Percentiles rank a stretch among this genome's conserved stretches.
phyloP scores from a whole-genome alignment of 2,329 filamentous ascomycete genomes.

The Fusarium armeniacum region DNA sequence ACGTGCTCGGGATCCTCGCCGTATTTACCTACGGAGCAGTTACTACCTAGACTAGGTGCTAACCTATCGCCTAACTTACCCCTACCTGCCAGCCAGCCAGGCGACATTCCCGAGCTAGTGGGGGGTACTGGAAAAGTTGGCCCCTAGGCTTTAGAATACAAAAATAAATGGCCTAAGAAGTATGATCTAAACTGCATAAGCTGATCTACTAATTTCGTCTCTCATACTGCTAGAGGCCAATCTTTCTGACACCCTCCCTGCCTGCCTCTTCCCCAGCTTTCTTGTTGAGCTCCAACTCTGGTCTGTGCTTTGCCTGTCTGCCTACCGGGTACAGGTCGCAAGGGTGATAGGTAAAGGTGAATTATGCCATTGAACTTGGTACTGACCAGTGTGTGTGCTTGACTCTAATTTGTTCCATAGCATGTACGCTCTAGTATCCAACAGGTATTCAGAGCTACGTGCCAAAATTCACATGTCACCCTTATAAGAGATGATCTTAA shows the following conservation, averaged over 20 bases:
- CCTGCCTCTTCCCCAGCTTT: constrained; percentile 30
- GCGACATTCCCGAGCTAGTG: not conserved
- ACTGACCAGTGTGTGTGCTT: no score
- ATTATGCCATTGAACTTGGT: no score
- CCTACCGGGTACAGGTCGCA: no score
- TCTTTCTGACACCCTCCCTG: not conserved
- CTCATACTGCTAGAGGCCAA: not conserved
- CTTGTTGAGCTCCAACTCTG: not conserved
- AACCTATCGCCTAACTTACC: not conserved
- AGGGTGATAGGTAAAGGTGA: no score
- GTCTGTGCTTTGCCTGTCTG: constrained; percentile 13
- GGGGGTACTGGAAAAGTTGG: not conserved
- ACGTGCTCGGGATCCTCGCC: constrained; percentile 54
- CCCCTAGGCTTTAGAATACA: not conserved
- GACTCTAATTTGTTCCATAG: no score
- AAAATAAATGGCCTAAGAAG: not conserved
- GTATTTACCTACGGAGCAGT: constrained; percentile 14
- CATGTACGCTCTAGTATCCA: no score
- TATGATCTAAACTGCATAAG: not conserved
- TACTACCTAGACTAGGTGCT: no score
- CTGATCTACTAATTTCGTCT: not conserved
- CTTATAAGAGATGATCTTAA: no score
- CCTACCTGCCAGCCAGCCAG: no score
- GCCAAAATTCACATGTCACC: no score
- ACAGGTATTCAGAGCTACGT: no score